Conservation (phyloP, 257 asterid genomes). For the Nicotiana tomentosiformis region DNA sequence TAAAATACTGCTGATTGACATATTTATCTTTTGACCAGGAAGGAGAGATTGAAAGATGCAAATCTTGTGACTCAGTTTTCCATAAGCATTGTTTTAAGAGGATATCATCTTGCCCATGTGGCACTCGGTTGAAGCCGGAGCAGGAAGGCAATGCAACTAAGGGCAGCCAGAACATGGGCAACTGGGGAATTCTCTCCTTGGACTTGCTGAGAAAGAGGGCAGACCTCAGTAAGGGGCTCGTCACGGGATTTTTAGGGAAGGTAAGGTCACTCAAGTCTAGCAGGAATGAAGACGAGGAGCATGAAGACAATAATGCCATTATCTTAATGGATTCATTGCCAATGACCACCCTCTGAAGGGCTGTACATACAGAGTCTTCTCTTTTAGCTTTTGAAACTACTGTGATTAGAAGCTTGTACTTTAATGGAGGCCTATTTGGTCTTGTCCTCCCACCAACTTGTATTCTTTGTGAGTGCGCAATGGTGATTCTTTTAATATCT, state of each 20-base stretch:
- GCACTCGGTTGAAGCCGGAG: conserved; percentile 37
- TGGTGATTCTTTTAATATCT: background rate
- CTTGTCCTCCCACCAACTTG: background rate
- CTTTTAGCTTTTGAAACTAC: too few species aligned
- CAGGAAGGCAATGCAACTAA: conserved; percentile 24
- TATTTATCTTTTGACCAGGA: conserved; percentile 45
- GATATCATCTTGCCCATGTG: conserved; percentile 63
- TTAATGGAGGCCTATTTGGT: background rate
- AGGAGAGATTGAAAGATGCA: conserved; percentile 75
- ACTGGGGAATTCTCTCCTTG: conserved; percentile 12
- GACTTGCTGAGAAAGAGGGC: conserved; percentile 22
- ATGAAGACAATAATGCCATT: conserved; percentile 29
- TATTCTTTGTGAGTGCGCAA: background rate
- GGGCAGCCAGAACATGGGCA: conserved; percentile 14
- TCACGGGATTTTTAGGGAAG: conserved; percentile 59
- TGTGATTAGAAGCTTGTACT: background rate
- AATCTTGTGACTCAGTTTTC: conserved; percentile 61
- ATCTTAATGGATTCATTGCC: conserved; percentile 79
- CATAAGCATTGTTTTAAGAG: conserved; percentile 71
- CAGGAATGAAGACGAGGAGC: conserved; percentile 23
- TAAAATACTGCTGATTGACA: background rate
- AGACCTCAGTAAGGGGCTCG: conserved; percentile 43
- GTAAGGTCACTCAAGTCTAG: conserved; percentile 41
- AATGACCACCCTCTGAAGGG: conserved; percentile 41
- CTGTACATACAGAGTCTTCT: background rate